Percentiles rank a stretch among this genome's conserved stretches.
Conservation (phyloP, 345 rosid genomes). For the Eucalyptus grandis region DNA sequence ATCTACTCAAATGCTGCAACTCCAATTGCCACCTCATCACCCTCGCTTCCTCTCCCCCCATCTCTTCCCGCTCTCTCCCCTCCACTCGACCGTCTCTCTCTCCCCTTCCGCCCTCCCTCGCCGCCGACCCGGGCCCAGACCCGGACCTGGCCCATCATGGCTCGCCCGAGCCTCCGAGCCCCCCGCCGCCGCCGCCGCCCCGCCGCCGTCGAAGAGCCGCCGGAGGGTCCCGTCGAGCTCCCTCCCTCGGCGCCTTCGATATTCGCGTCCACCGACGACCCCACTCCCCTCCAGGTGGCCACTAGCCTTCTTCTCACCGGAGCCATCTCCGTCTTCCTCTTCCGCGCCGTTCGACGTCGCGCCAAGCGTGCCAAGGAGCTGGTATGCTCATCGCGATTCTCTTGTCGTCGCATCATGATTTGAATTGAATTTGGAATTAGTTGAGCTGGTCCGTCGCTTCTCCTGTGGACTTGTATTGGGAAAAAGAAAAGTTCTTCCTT, state of each 20-base stretch:
- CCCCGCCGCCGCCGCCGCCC: neutral
- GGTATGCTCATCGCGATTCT: constrained; percentile 11
- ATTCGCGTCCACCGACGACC: constrained; percentile 68
- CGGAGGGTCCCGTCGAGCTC: constrained; percentile 68
- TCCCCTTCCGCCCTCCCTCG: constrained; percentile 3
- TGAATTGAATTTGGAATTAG: neutral
- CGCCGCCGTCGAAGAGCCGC: constrained; percentile 7
- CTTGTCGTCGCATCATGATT: neutral
- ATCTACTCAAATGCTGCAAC: neutral
- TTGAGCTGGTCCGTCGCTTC: neutral
- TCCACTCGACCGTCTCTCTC: neutral
- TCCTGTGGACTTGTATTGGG: neutral
- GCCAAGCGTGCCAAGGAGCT: constrained; percentile 70
- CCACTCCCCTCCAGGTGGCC: constrained; percentile 64
- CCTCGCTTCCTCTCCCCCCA: neutral
- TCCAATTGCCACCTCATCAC: neutral
- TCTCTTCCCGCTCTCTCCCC: neutral
- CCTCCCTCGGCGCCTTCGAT: constrained; percentile 35
- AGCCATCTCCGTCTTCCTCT: constrained; percentile 71
- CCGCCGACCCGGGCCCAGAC: constrained; percentile 1
- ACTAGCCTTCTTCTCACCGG: constrained; percentile 85
- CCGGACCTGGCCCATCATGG: constrained; percentile 11
- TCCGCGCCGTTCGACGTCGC: constrained; percentile 79
- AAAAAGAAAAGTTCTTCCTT: neutral
- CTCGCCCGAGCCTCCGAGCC: constrained; percentile 19